Conservation (phyloP, 495 filamentous ascomycete genomes). For the Neurospora sublineolata region DNA sequence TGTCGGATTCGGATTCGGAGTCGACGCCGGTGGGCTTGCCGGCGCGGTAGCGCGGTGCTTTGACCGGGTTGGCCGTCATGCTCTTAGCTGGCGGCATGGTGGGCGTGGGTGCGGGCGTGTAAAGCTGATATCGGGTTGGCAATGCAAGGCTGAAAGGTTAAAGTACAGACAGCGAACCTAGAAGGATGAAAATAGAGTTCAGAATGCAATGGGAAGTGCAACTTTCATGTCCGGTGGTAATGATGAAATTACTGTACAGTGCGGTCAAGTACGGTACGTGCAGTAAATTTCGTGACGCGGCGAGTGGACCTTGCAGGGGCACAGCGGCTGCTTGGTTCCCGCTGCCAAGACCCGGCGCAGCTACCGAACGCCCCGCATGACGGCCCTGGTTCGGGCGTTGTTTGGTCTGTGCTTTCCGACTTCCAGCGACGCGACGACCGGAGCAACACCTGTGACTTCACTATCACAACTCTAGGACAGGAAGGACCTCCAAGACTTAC, state of each 20-base stretch:
- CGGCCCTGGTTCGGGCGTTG: neutral
- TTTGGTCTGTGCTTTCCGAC: neutral
- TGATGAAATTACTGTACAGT: neutral
- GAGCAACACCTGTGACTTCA: neutral
- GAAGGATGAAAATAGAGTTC: neutral
- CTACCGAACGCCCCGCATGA: neutral
- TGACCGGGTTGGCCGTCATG: slow-evolving; percentile 88
- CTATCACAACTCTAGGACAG: neutral
- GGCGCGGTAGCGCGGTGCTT: slow-evolving; percentile 71
- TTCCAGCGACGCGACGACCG: neutral
- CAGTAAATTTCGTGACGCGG: neutral
- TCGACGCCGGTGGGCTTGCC: slow-evolving; percentile 70
- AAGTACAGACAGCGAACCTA: neutral
- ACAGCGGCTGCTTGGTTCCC: neutral
- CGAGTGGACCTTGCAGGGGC: neutral
- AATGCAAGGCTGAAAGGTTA: neutral
- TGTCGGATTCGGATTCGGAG: slow-evolving; percentile 48
- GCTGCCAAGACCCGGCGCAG: neutral
- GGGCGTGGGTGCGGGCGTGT: neutral
- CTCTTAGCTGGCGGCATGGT: slow-evolving; percentile 68
- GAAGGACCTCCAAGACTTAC: neutral
- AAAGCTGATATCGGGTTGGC: neutral
- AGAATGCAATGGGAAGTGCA: neutral
- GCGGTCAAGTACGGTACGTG: neutral
- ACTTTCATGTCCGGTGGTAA: neutral